Evolutionary conservation across 1,139 yeast species (phyloP), one percentile per base, ranked within the genome.

Genomic region (Diutina pseudorugosa): DNA sequence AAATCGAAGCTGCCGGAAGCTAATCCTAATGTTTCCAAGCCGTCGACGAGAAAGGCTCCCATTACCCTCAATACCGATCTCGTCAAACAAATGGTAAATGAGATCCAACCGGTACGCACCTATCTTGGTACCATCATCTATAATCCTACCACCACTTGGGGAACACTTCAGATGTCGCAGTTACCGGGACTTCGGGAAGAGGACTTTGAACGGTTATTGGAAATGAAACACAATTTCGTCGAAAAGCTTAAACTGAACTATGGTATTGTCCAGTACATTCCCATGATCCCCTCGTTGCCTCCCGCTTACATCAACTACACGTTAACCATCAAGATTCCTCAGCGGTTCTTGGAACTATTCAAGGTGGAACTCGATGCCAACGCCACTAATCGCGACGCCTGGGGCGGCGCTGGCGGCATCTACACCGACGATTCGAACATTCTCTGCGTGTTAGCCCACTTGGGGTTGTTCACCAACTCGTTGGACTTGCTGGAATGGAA

Each of bases 401-500:
- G 98, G 98, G 98, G 98, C 2, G 88, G 96, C 0, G 90, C 85
- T 52, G 62, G 71, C 40, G 77, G 76, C 1, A 72, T 93, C 2
- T 93, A 91, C 65, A 87, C 97, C 1, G 98, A 93, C 65, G 98
- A 93, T 66, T 85, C 95, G 1, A 96, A 93, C 63, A 70, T 91
- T 3, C 75, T 93, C 47, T 75, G 87, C 2, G 85, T 83, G 0
- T 68, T 91, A 55, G 77, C 81, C 56, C 98, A 93, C 61, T 68
- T 79, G 56, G 97, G 96, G 0, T 71, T 83, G 27, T 72, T 87
- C 55, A 57, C 58, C 44, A 61, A 61, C 36, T 57, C 60, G 19
- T 51, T 68, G 6, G 69, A 71, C 53, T 63, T 73, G 53, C 57
- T 55, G 23, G 71, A 71, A 12, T 67, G 75, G 63, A 73, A 73